Base-by-base conservation (phyloP, 306 rosid genomes). In the Bauhinia variegata region DNA sequence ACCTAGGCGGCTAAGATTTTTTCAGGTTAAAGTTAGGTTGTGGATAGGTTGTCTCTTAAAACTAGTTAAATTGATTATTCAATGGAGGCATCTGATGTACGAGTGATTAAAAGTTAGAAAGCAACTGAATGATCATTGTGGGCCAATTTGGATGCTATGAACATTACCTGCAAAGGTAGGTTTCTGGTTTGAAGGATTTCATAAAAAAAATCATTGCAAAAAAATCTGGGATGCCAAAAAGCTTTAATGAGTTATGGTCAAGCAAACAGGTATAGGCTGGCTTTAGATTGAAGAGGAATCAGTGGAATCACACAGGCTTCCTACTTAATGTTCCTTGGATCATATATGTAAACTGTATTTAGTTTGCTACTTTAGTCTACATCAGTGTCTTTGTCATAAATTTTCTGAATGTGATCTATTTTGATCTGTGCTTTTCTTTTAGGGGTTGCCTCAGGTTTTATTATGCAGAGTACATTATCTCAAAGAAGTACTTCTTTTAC, bases 371-470 rank as follows among this genome's bases (percentile, higher is more conserved):
- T 23, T 23, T 23, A 23, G 28, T 23, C 28, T 23, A 23, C 28
- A 23, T 23, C 2, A 32, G 4, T 44, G 42, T 37, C 33, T 49
- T 39, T 42, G 64, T 49, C 57, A 18, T 42, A 63, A 58, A 49
- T 51, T 56, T 51, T 41, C 61, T 47, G 30, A 67, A 52, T 52
- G 32, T 55, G 54, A 54, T 61, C 61, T 68, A 63, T 54, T 43
- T 57, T 73, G 70, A 67, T 73, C 70, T 81, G 62, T 72, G 62
- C 67, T 77, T 63, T 78, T 82, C 83, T 75, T 36, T 65, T 75
- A 92, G 98, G 98, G 96, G 58, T 80, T 92, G 57, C 98, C 95
- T 31, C 98, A 92, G 76, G 88, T 84, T 59, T 78, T 92, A 79
- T 74, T 92, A 67, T 83, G 89, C 83, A 85, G 92, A 81, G 91